Evolutionary conservation across 2,329 filamentous ascomycete species (phyloP), one percentile per base, ranked within the genome.

Genomic region (Fusarium caatingaense): DNA sequence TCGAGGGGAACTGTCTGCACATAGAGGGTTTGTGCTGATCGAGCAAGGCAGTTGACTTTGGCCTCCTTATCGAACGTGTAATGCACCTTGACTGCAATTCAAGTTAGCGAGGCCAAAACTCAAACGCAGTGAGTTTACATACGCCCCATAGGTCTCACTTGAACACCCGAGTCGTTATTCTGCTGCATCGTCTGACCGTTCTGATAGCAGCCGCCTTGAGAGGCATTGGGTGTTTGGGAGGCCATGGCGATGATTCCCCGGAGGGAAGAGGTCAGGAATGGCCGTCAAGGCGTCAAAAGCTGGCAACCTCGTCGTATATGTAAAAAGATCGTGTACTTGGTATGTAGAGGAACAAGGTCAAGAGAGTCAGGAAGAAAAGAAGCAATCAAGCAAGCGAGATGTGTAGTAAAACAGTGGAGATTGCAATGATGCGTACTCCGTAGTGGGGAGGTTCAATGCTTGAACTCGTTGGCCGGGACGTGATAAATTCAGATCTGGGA

Each of bases 31-130:
- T 95, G 91, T 20, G 93, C 92, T 84, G 93, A 91, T 75, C 95
- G 89, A 64, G 95, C 94, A 51, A 99, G 86, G 80, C 94, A 98
- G 78, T 95, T 94, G 69, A 93, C 91, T 81, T 94, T 94, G 82
- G 89, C 91, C 72, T 95, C 91, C 77, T 91, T 90, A 79, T 98
- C 94, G 82, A 98, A 98, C 32, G 94, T 97, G 82, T 98, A 99
- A 66, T 97, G 90, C 51, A 98, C 92, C 86, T 98, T 98, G 80
- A 98, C 94, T 97, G 80, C 44, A 72, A 40, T 44, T 51, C 42
- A 44, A 23, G 73, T 75, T 69, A 74, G 74, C 60, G 23, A 71
- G 48, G 15, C 20, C 56, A 67, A 45, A 9, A 50, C 40, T 60
- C 25, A 34, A 47, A 40, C 53, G 60, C 48, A 63, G 44, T 53